These are phyloP conservation scores for Acacia melanoxylon DNA, from an alignment of 306 rosid genomes.

Conservation along the genomic window DNA sequence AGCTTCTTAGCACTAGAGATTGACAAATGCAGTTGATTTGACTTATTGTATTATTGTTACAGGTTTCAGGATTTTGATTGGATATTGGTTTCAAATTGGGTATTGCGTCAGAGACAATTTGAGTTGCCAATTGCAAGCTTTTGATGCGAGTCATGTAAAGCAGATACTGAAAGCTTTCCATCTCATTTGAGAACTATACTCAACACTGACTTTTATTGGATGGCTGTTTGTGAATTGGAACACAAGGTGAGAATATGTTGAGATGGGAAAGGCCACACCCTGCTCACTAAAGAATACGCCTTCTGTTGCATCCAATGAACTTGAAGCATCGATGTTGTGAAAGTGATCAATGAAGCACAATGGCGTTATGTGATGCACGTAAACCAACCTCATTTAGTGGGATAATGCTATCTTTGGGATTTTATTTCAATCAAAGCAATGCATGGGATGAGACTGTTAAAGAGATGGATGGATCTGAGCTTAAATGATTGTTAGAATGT, in stretches of 20 bases:
- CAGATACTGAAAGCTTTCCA: not conserved
- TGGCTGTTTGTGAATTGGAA: not conserved
- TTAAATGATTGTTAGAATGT: not conserved
- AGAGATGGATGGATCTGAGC: not conserved
- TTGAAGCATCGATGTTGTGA: not conserved
- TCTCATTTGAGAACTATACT: not conserved
- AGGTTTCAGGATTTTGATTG: constrained; percentile 4
- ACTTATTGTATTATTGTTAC: not conserved
- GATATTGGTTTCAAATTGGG: not conserved
- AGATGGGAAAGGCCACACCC: not conserved
- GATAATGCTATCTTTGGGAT: not conserved
- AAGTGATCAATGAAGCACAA: not conserved
- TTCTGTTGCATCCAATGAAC: not conserved
- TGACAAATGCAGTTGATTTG: not conserved
- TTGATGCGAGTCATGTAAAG: not conserved
- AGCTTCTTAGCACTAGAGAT: not conserved
- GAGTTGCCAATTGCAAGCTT: not conserved
- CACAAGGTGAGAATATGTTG: not conserved
- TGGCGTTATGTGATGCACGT: not conserved
- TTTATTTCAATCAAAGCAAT: not conserved
- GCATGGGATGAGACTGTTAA: not conserved
- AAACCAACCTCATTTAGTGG: not conserved
- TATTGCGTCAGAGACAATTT: not conserved
- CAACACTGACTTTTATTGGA: not conserved
- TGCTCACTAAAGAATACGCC: not conserved